A percentile compares a stretch with the other conserved stretches of the same genome.
These are phyloP conservation scores for Conticribra guillardii DNA, from an alignment of 108 stramenopile species.

Conservation along the genomic window DNA sequence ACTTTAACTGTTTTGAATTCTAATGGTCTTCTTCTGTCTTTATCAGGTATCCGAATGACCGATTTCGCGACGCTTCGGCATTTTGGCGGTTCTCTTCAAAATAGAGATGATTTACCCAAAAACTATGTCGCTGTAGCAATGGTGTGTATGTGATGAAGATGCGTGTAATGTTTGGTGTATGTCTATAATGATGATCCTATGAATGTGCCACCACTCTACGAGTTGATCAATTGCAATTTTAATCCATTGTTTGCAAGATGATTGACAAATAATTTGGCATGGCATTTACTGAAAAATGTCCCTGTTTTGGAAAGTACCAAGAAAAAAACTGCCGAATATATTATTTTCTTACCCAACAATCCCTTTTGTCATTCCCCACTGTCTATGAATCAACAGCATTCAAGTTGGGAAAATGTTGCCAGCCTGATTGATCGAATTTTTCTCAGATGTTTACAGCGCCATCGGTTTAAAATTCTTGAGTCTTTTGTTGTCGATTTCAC, in stretches of 20 bases:
- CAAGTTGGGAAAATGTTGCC: slow-evolving; percentile 17
- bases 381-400: no score
- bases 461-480: not conserved
- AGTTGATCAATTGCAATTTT: no score
- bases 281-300: no score
- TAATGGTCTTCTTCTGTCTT: slow-evolving; percentile 1
- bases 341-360: no score
- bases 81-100: slow-evolving; percentile 59
- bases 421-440: not conserved
- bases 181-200: no score
- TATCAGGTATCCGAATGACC: slow-evolving; percentile 46
- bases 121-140: slow-evolving; percentile 61
- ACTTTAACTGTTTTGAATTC: not conserved
- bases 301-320: no score
- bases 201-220: no score
- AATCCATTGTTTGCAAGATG: no score
- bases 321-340: no score
- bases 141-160: slow-evolving; percentile 11
- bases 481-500: slow-evolving; percentile 51
- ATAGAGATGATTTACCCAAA: slow-evolving; percentile 32
- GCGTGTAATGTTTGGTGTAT: no score
- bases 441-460: not conserved
- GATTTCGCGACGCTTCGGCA: slow-evolving; percentile 43
- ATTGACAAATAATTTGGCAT: no score
- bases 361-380: no score